Evolutionary conservation across 352 stramenopile species (phyloP).

Genomic region (Pythium plurisporium): DNA sequence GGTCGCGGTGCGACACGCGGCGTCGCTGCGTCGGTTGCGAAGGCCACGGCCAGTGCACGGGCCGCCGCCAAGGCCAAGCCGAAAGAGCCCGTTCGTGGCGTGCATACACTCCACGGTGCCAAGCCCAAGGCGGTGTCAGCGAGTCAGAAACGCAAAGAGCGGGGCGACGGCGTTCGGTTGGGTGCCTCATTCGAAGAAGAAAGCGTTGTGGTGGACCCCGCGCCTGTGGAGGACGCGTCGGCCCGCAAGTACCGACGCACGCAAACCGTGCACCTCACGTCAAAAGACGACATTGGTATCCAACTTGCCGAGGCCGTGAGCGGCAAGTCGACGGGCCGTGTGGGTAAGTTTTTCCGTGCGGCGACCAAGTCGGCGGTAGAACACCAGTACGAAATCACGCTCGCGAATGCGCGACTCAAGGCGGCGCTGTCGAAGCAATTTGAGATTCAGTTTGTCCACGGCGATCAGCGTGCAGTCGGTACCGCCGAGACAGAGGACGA

Average conservation of each 20-base stretch:
- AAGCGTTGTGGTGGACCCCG: slow-evolving; percentile 10
- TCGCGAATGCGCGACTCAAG: slow-evolving; percentile 70
- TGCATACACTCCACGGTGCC: slow-evolving; percentile 47
- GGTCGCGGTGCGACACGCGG: slow-evolving; percentile 7
- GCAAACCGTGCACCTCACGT: slow-evolving; percentile 54
- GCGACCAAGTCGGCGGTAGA: slow-evolving; percentile 73
- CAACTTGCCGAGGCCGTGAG: slow-evolving; percentile 65
- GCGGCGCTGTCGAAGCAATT: slow-evolving; percentile 59
- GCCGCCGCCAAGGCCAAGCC: slow-evolving; percentile 3
- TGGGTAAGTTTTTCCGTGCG: slow-evolving; percentile 75
- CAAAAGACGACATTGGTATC: slow-evolving; percentile 73
- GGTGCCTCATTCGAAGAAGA: slow-evolving; percentile 43
- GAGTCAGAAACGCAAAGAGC: slow-evolving; percentile 26
- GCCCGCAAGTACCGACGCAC: slow-evolving; percentile 50
- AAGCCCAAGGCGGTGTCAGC: background rate
- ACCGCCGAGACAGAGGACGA: slow-evolving; percentile 15
- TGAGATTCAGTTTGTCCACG: slow-evolving; percentile 28
- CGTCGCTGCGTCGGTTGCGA: slow-evolving; percentile 19
- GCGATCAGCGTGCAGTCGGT: slow-evolving; percentile 25
- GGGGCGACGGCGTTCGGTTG: slow-evolving; percentile 48
- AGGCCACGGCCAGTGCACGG: background rate
- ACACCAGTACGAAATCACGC: slow-evolving; percentile 71
- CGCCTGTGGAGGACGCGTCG: background rate
- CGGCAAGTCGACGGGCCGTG: slow-evolving; percentile 40
- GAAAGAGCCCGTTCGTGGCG: slow-evolving; percentile 21